Evolutionary conservation across 2,329 filamentous ascomycete genomes (phyloP).

Genomic region (Colletotrichum orchidophilum): DNA sequence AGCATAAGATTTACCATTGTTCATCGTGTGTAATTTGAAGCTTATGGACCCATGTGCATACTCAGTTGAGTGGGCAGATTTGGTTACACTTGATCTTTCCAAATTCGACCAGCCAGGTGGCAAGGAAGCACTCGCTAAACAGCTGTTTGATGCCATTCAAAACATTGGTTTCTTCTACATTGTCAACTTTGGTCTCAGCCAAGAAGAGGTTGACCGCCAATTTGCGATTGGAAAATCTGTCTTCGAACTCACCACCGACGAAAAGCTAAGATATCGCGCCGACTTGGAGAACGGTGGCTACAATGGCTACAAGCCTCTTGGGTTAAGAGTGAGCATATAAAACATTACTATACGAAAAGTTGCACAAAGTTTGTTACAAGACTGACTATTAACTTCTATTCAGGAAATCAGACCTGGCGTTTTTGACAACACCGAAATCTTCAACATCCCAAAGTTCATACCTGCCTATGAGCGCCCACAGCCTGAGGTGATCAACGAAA

Average conservation of each 20-base stretch:
- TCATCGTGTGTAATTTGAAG: neutral
- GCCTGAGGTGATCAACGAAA: slow-evolving; percentile 43
- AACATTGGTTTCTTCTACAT: slow-evolving; percentile 68
- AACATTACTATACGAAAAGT: neutral
- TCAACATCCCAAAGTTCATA: slow-evolving; percentile 53
- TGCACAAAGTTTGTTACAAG: neutral
- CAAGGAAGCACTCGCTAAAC: slow-evolving; percentile 61
- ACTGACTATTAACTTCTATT: neutral
- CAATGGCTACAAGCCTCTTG: slow-evolving; percentile 64
- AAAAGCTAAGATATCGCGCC: slow-evolving; percentile 66
- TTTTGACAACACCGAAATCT: slow-evolving; percentile 50
- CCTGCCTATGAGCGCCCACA: slow-evolving; percentile 44
- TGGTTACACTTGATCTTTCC: slow-evolving; percentile 65
- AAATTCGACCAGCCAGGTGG: slow-evolving; percentile 63
- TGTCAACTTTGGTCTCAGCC: slow-evolving; percentile 68
- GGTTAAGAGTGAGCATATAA: slow-evolving; percentile 42
- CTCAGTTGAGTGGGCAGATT: slow-evolving; percentile 60
- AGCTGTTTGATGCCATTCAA: slow-evolving; percentile 63
- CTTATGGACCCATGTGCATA: neutral
- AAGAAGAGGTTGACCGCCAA: slow-evolving; percentile 58
- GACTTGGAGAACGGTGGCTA: slow-evolving; percentile 63
- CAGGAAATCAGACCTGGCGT: slow-evolving; percentile 43
- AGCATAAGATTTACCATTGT: slow-evolving; percentile 3
- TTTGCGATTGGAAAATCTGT: slow-evolving; percentile 63
- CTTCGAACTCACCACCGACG: slow-evolving; percentile 64